A percentile compares a stretch with the other conserved stretches of the same genome.
Conservation (phyloP, 2,329 filamentous ascomycete species). For the Cladosporium sp. region DNA sequence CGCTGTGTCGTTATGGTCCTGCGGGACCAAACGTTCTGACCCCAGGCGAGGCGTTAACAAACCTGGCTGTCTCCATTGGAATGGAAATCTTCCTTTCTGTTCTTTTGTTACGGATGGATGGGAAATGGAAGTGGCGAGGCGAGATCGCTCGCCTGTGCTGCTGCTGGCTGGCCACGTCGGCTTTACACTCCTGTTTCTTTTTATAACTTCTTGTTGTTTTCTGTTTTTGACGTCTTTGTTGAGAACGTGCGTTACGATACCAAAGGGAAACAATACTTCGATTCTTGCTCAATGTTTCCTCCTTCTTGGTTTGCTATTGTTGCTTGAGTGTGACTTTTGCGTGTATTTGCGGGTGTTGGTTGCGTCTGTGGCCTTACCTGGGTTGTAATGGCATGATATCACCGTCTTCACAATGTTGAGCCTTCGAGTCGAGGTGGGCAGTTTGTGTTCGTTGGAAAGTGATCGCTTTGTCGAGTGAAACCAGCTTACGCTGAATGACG, state of each 20-base stretch:
- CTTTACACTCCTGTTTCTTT: not conserved
- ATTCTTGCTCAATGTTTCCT: not conserved
- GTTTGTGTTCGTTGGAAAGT: not conserved
- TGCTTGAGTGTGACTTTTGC: no score
- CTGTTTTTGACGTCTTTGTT: not conserved
- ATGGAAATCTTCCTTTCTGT: not conserved
- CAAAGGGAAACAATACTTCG: slow-evolving; percentile 10
- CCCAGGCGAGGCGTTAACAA: slow-evolving; percentile 9
- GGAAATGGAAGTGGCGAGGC: not conserved
- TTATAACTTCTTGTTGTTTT: not conserved
- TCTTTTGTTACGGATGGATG: not conserved
- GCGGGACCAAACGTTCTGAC: not conserved
- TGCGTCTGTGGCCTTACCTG: not conserved
- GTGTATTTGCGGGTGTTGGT: no score
- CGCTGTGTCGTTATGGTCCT: slow-evolving; percentile 4
- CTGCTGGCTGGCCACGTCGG: slow-evolving; percentile 12
- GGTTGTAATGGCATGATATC: not conserved
- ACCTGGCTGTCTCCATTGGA: not conserved
- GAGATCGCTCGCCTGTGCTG: not conserved
- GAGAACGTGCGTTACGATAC: slow-evolving; percentile 17
- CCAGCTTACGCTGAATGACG: no score
- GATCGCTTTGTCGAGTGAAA: not conserved
- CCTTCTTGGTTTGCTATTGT: not conserved
- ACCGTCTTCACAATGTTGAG: not conserved
- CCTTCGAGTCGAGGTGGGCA: not conserved